Evolutionary conservation across 2,329 filamentous ascomycete species (phyloP), one percentile per base, ranked within the genome.

Genomic region (Immersiporthe knoxdaviesiana): DNA sequence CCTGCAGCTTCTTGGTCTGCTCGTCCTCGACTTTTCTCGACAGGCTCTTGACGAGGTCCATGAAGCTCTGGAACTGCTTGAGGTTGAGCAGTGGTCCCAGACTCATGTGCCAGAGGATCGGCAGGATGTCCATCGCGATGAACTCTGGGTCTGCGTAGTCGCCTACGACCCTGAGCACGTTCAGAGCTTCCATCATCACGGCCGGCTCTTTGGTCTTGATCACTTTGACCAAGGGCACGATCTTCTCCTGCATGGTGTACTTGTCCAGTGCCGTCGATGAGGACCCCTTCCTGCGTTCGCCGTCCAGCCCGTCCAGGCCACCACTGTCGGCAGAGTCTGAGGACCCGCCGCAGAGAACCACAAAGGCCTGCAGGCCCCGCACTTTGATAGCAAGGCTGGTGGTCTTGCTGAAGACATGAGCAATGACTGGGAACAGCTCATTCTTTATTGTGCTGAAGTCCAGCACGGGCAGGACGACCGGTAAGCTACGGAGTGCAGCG

Each of bases 191-290:
- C 84, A 98, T 92, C 92, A 98, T 98, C 12, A 99, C 96, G 10
- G 94, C 94, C 0, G 96, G 96, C 78, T 99, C 96, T 77, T 97
- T 98, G 0, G 96, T 99, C 80, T 97, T 98, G 82, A 99, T 98
- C 1, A 86, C 94, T 76, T 92, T 94, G 71, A 99, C 85, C 5
- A 98, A 82, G 0, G 96, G 96, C 0, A 98, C 88, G 44, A 99
- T 92, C 82, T 97, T 98, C 78, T 99, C 96, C 78, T 99, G 96
- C 82, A 99, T 95, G 0, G 96, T 98, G 77, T 96, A 98, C 79
- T 98, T 98, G 82, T 99, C 96, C 37, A 99, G 83, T 3, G 95
- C 94, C 1, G 90, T 93, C 0, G 91, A 91, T 0, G 88, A 91
- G 3, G 86, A 87, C 2, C 85, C 82, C 76, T 90, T 90, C 69